Percentiles rank a stretch among this genome's conserved stretches.
Evolutionary conservation across 1,139 yeast species (phyloP).

Genomic region (Kurtzmaniella natalensis): DNA sequence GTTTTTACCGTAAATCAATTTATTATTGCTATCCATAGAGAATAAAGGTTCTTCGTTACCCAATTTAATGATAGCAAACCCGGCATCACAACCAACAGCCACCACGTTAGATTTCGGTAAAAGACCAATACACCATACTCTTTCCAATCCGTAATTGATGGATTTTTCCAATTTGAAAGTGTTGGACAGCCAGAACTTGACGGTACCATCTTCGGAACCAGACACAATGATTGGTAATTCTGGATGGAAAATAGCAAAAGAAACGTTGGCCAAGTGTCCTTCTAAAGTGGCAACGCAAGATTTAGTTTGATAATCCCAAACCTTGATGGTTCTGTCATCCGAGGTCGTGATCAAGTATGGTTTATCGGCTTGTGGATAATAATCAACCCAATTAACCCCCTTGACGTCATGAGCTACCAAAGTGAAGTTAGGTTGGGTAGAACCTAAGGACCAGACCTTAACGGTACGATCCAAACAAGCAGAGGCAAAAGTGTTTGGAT

Average conservation of each 20-base stretch:
- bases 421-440: slow-evolving; percentile 87
- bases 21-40: slow-evolving; percentile 91
- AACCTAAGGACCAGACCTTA: slow-evolving; percentile 93
- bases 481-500: slow-evolving; percentile 95
- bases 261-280: slow-evolving; percentile 91
- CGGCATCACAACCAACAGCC: slow-evolving; percentile 94
- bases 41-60: slow-evolving; percentile 94
- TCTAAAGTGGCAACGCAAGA: slow-evolving; percentile 90
- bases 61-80: slow-evolving; percentile 77
- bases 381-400: slow-evolving; percentile 94
- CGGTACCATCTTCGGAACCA: slow-evolving; percentile 80
- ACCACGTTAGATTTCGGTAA: slow-evolving; percentile 74
- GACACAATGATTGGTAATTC: slow-evolving; percentile 84
- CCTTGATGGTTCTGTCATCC: slow-evolving; percentile 84
- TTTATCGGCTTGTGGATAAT: slow-evolving; percentile 94
- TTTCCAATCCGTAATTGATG: slow-evolving; percentile 83
- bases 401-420: slow-evolving; percentile 85
- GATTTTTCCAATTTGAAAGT: slow-evolving; percentile 87
- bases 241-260: slow-evolving; percentile 96
- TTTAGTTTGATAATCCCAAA: slow-evolving; percentile 98
- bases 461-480: slow-evolving; percentile 96
- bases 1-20: slow-evolving; percentile 85
- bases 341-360: slow-evolving; percentile 92
- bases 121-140: slow-evolving; percentile 93
- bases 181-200: slow-evolving; percentile 75